Conservation (phyloP, 192 early-diverging fungal species). For the Fimicolochytrium jonesii region DNA sequence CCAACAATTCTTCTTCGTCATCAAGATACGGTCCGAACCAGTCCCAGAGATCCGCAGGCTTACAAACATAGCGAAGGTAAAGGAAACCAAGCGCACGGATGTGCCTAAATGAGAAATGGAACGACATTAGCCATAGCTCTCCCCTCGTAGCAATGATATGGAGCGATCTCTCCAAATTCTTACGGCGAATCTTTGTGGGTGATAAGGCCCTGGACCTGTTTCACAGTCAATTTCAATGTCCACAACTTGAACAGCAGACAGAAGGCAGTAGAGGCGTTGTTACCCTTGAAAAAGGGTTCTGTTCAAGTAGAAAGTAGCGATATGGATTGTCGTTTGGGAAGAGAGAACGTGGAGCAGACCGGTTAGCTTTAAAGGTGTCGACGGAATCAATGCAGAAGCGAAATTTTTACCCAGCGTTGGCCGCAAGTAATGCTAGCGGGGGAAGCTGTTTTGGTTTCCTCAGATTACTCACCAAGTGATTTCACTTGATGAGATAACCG, state of each 20-base stretch:
- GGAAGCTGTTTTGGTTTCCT: not conserved
- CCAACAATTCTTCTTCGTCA: constrained; percentile 69
- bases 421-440: not conserved
- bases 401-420: too few relatives aligned
- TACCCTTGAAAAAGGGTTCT: constrained; percentile 80
- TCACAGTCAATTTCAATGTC: constrained; percentile 69
- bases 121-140: too few relatives aligned
- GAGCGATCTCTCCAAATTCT: constrained; percentile 15
- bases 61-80: constrained; percentile 78
- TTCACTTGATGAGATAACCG: constrained; percentile 18
- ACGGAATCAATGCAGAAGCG: too few relatives aligned
- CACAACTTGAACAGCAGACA: constrained; percentile 81
- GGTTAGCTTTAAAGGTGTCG: too few relatives aligned
- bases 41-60: constrained; percentile 69
- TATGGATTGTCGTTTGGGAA: too few relatives aligned
- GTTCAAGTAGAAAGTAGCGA: too few relatives aligned
- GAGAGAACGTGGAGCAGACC: too few relatives aligned
- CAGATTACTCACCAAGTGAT: constrained; percentile 30
- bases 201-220: constrained; percentile 74
- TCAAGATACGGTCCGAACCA: constrained; percentile 76
- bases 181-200: constrained; percentile 74
- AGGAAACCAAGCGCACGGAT: constrained; percentile 75
- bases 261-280: constrained; percentile 74
- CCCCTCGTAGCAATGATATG: not conserved
- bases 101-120: too few relatives aligned